Base-by-base conservation (phyloP, 164 flowering plant genomes). In the grape (Vitis vinifera) region DNA sequence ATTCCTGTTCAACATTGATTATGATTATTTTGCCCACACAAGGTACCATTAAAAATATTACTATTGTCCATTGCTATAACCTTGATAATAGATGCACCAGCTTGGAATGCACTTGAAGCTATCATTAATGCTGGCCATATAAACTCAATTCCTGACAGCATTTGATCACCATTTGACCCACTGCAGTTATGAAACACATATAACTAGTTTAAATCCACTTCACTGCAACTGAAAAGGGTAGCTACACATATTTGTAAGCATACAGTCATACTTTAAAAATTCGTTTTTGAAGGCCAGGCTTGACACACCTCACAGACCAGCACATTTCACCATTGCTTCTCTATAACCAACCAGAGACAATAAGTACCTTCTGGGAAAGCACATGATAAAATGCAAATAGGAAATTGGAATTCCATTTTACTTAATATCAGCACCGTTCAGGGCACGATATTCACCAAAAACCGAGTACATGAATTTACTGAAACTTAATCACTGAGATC, bases 61-160 rank as follows among this genome's bases (percentile, higher is more conserved):
- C 19, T 29, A 23, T 12, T 23, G 52, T 49, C 51, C 10, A n/a
- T 15, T 55, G 58, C 30, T 55, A 64, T 64, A 78, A 91, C 98
- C 97, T 93, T 93, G 70, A 93, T 67, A 63, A 93, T 87, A 27
- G 97, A 91, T 71, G 95, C 88, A 73, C 85, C 89, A 59, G 97
- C 95, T 83, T 90, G 98, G 77, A 90, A 86, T 70, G 94, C 97
- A 78, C 87, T 81, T 57, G 98, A 93, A 71, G 81, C 85, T 63
- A 93, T 75, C 97, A 91, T 89, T 51, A 93, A 37, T 30, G 80
- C 78, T 65, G 98, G 98, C 98, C 97, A 93, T 15, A 86, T 3
- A 56, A 88, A 76, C 31, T 83, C 90, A 68, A 83, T 68, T 78
- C 87, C 80, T 47, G 91, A 71, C 10, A 91, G 77, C 85, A 87